Base-by-base conservation (phyloP, 495 filamentous ascomycete genomes). In the Xylaria nigripes region DNA sequence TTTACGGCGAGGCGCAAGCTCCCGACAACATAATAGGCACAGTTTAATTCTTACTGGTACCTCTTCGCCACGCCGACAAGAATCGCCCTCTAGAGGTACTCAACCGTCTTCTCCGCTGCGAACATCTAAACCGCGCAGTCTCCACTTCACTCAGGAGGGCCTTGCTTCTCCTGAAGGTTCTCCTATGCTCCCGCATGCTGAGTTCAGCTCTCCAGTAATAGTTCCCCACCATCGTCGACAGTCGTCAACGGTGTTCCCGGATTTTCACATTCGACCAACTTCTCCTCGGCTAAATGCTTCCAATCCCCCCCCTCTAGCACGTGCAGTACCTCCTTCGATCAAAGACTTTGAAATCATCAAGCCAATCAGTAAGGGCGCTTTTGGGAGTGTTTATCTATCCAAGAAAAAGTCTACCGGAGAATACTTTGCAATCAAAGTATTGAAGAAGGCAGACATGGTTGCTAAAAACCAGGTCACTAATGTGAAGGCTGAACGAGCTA, bases 271-370 rank as follows among this genome's bases (percentile, higher is more conserved):
- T 8, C 85, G 80, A 53, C 90, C 93, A 0, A 74, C 84, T 7
- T 98, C 93, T 1, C 93, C 93, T 13, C 82, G 89, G 19, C 64
- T 97, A 50, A 81, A 71, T 45, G 76, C 84, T 22, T 85, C 86
- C 6, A 86, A 88, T 52, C 86, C 90, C 38, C 85, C 87, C 23
- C 78, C 78, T 6, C 79, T 82, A 64, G 77, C 79, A 29, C 85
- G 90, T 40, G 90, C 93, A 5, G 83, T 89, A 6, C 87, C 90
- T 3, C 86, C 90, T 21, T 98, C 93, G 0, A 98, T 98, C 73
- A 97, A 96, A 64, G 93, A 98, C 63, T 98, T 98, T 66, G 93
- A 98, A 62, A 95, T 98, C 61, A 95, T 98, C 70, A 98, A 98
- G 61, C 93, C 93, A 22, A 98, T 98, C 66, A 98, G 93, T 72